phyloP scores from a whole-genome alignment of 768 basidiomycete genomes.

The Podaxis pistillaris region DNA sequence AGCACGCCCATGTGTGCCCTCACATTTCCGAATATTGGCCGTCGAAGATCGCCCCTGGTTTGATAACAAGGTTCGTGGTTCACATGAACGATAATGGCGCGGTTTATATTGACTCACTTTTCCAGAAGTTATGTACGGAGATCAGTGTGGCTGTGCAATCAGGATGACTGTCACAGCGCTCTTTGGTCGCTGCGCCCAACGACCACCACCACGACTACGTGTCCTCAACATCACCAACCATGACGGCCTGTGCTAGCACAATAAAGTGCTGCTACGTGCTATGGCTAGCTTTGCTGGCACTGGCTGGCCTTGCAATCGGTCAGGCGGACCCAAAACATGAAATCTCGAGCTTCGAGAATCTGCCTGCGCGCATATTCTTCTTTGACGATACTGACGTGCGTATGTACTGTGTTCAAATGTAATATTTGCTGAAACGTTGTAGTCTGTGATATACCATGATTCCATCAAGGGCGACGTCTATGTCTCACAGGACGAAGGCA shows the following conservation, averaged over 20 bases:
- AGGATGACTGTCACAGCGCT: conserved; percentile 9
- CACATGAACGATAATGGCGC: neutral
- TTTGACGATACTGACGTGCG: conserved; percentile 88
- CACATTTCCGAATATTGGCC: no score
- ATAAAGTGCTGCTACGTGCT: conserved; percentile 6
- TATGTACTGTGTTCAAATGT: neutral
- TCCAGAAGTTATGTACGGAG: neutral
- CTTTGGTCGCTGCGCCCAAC: neutral
- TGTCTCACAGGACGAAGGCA: conserved; percentile 88
- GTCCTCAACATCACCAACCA: conserved; percentile 1
- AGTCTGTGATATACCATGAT: conserved; percentile 78
- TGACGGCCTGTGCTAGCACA: conserved; percentile 5
- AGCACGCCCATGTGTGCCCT: no score
- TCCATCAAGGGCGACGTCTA: conserved; percentile 62
- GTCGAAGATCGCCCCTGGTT: neutral
- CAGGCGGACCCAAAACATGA: conserved; percentile 38
- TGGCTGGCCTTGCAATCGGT: neutral
- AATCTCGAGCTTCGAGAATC: conserved; percentile 60
- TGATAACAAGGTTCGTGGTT: neutral
- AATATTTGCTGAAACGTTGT: conserved; percentile 7
- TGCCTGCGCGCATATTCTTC: conserved; percentile 80
- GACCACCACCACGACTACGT: conserved; percentile 16
- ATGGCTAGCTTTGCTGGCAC: conserved; percentile 2
- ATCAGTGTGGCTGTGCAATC: conserved; percentile 15
- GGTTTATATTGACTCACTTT: neutral